Percentiles rank a stretch among this genome's conserved stretches.
phyloP scores from a whole-genome alignment of 192 early-diverging fungal genomes.

The Backusella westeae region DNA sequence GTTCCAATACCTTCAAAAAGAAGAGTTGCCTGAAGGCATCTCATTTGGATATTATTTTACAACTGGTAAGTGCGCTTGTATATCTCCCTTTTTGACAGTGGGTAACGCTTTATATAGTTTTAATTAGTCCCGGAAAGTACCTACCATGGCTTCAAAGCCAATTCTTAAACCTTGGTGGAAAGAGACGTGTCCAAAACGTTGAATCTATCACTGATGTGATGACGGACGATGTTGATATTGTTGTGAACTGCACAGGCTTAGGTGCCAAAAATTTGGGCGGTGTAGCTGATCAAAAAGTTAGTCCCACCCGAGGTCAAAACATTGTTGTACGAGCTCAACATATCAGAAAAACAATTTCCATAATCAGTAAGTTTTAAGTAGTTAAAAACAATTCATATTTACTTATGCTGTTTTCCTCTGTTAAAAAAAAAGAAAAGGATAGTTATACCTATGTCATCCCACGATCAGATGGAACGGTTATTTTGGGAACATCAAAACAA shows the following conservation, averaged over 20 bases:
- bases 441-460: constrained; percentile 75
- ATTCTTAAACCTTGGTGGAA: constrained; percentile 58
- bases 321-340: constrained; percentile 71
- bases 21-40: constrained; percentile 21
- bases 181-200: constrained; percentile 32
- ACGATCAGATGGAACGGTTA: constrained; percentile 68
- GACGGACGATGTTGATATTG: constrained; percentile 36
- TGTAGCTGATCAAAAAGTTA: constrained; percentile 60
- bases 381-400: neutral
- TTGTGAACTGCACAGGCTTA: constrained; percentile 81
- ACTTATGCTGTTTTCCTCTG: neutral
- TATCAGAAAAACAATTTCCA: constrained; percentile 58
- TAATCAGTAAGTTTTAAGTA: constrained; percentile 28
- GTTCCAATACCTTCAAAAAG: constrained; percentile 3
- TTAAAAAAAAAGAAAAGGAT: constrained; percentile 23
- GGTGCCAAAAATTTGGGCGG: constrained; percentile 63
- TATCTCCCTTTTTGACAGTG: too few species aligned
- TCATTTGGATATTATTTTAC: constrained; percentile 35
- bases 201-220: constrained; percentile 44
- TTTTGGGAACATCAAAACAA: constrained; percentile 72
- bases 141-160: constrained; percentile 58
- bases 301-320: constrained; percentile 74
- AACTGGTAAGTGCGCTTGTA: constrained; percentile 25
- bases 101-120: constrained; percentile 28
- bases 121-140: constrained; percentile 64